phyloP scores from a whole-genome alignment of 805 yeast genomes.

The Barnettozyma californica region DNA sequence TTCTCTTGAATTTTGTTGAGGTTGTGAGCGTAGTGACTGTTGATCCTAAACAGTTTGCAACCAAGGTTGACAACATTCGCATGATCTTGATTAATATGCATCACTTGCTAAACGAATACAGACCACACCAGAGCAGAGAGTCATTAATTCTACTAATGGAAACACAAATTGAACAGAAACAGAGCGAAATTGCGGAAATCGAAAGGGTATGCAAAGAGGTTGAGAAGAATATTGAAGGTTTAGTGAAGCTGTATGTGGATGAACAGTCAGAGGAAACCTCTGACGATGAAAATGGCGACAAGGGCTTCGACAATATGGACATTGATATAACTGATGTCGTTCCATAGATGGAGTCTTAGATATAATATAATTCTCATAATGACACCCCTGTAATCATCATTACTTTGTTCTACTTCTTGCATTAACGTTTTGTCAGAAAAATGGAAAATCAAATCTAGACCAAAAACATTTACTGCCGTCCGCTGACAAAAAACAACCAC shows the following conservation, averaged over 20 bases:
- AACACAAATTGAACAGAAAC: conserved; percentile 63
- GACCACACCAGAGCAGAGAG: conserved; percentile 95
- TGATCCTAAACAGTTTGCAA: conserved; percentile 59
- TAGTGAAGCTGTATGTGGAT: conserved; percentile 28
- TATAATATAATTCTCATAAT: neutral
- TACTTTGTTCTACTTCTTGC: neutral
- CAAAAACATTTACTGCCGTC: neutral
- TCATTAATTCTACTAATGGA: conserved; percentile 70
- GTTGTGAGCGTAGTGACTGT: conserved; percentile 71
- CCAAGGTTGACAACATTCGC: conserved; percentile 73
- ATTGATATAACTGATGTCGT: neutral
- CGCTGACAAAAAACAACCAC: neutral
- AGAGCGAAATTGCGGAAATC: conserved; percentile 43
- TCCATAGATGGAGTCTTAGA: neutral
- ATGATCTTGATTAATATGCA: conserved; percentile 83
- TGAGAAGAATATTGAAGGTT: conserved; percentile 29
- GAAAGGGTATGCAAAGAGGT: conserved; percentile 37
- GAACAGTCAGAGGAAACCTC: conserved; percentile 6
- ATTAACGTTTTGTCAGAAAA: neutral
- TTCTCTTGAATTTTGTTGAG: conserved; percentile 75
- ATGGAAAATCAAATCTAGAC: neutral
- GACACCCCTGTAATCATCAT: neutral
- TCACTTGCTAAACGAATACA: conserved; percentile 83
- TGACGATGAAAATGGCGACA: neutral
- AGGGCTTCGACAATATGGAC: neutral